Conservation (phyloP, 179 eudicot genomes). For the Patellifolia procumbens region DNA sequence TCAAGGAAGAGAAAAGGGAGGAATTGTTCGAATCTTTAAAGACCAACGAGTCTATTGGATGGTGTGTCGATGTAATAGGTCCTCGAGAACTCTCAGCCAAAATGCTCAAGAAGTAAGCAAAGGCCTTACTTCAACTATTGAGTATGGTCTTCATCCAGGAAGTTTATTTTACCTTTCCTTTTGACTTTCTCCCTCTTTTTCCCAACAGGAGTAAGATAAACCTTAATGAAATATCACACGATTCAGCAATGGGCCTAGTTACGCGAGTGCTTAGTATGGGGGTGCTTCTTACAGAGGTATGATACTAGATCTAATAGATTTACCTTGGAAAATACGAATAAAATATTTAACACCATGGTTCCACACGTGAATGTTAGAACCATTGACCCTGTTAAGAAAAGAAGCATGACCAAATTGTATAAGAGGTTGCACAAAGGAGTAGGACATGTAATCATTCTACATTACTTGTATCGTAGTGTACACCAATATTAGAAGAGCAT, state of each 20-base stretch:
- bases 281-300: slow-evolving; percentile 88
- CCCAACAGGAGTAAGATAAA: slow-evolving; percentile 76
- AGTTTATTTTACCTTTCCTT: background rate
- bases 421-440: slow-evolving; percentile 1
- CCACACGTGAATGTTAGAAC: background rate
- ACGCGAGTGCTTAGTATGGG: slow-evolving; percentile 65
- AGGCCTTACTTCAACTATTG: slow-evolving; percentile 21
- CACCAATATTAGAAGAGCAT: background rate
- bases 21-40: slow-evolving; percentile 85
- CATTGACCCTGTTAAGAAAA: background rate
- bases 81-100: slow-evolving; percentile 92
- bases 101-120: slow-evolving; percentile 80
- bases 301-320: background rate
- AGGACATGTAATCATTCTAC: background rate
- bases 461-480: background rate
- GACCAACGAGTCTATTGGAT: slow-evolving; percentile 78
- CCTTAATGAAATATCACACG: slow-evolving; percentile 92
- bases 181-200: slow-evolving; percentile 2
- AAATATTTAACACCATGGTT: background rate
- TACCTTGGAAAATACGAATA: background rate
- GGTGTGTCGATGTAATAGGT: slow-evolving; percentile 96
- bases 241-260: slow-evolving; percentile 91
- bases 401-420: background rate
- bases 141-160: background rate
- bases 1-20: slow-evolving; percentile 94